Conservation (phyloP, 768 basidiomycete species). For the Hortiboletus campestris region DNA sequence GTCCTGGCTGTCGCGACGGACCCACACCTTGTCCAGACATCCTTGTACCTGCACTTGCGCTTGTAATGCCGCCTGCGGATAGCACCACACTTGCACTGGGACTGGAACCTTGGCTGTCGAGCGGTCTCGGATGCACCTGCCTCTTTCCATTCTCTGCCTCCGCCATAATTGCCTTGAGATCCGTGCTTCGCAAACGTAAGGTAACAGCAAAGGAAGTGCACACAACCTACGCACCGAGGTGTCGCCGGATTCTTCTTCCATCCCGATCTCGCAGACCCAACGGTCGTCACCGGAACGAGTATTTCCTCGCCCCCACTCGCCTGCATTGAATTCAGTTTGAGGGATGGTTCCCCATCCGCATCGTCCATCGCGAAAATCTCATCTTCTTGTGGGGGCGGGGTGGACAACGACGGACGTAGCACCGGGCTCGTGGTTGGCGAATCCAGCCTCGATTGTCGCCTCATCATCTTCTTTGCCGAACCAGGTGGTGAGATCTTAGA, state of each 20-base stretch:
- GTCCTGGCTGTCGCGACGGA: background rate
- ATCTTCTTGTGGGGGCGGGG: constrained; percentile 38
- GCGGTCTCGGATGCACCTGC: background rate
- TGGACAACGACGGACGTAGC: constrained; percentile 16
- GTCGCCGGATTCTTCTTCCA: constrained; percentile 48
- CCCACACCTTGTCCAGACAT: background rate
- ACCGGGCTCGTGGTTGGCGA: constrained; percentile 23
- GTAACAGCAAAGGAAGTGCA: constrained; percentile 11
- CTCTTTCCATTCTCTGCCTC: constrained; percentile 52
- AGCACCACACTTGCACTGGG: background rate
- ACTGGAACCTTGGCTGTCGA: constrained; percentile 1
- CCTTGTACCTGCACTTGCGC: background rate
- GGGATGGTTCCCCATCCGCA: constrained; percentile 39
- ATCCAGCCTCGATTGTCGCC: background rate
- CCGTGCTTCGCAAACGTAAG: constrained; percentile 48
- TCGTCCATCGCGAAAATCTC: constrained; percentile 89
- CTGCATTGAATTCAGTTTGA: constrained; percentile 20
- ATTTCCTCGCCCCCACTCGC: constrained; percentile 1
- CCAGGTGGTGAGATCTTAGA: constrained; percentile 34
- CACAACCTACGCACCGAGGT: constrained; percentile 45
- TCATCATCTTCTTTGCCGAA: constrained; percentile 10
- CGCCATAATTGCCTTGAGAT: constrained; percentile 85
- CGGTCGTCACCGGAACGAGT: background rate
- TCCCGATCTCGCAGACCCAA: constrained; percentile 28
- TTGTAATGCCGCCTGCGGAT: background rate